phyloP scores from a whole-genome alignment of 129 eudicot species.

The Flaveria brownii region DNA sequence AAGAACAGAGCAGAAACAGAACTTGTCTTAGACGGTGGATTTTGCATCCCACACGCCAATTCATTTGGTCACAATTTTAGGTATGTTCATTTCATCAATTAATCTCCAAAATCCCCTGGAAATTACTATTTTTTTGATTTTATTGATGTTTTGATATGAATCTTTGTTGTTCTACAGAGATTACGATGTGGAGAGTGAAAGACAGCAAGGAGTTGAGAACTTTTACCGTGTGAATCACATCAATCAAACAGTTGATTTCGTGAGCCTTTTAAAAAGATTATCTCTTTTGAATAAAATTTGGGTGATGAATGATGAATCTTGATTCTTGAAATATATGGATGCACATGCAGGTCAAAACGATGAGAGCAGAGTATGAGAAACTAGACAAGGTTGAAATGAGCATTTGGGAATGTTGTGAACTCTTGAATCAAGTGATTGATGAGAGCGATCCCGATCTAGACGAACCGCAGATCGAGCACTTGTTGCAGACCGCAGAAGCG shows the following conservation, averaged over 20 bases:
- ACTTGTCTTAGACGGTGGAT: slow-evolving; percentile 65
- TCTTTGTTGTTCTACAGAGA: slow-evolving; percentile 46
- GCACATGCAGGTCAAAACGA: slow-evolving; percentile 58
- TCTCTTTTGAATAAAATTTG: background rate
- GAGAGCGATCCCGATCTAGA: slow-evolving; percentile 91
- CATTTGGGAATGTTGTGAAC: slow-evolving; percentile 91
- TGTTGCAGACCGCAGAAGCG: slow-evolving; percentile 80
- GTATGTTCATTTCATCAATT: slow-evolving; percentile 26
- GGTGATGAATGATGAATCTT: background rate
- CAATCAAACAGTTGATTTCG: slow-evolving; percentile 33
- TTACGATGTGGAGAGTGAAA: slow-evolving; percentile 64
- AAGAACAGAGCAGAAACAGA: slow-evolving; percentile 41
- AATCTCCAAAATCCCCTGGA: background rate
- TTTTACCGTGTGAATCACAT: slow-evolving; percentile 59
- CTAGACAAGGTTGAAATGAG: slow-evolving; percentile 72
- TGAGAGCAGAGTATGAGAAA: slow-evolving; percentile 65
- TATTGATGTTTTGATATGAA: background rate
- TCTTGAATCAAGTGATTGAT: slow-evolving; percentile 65
- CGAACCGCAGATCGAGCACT: slow-evolving; percentile 84
- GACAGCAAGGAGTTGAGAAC: slow-evolving; percentile 67
- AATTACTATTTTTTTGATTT: background rate
- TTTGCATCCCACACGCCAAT: slow-evolving; percentile 62
- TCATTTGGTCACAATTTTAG: slow-evolving; percentile 82
- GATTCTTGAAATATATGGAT: background rate
- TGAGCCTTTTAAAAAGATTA: background rate